Percentiles rank a stretch among this genome's conserved stretches.
Conservation (phyloP, 371 early-diverging fungal genomes). For the Zancudomyces culisetae region DNA sequence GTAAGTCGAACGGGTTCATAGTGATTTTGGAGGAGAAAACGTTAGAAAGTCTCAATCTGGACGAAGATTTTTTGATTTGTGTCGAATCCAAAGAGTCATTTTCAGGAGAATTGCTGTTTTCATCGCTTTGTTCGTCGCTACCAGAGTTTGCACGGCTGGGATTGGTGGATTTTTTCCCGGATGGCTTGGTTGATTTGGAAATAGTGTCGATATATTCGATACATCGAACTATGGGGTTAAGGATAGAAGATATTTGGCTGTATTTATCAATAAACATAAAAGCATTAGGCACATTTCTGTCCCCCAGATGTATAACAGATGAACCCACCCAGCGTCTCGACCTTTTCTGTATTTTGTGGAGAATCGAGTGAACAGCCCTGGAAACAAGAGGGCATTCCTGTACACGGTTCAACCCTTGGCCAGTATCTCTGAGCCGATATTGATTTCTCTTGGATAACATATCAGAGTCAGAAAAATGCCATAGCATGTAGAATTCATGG, state of each 20-base stretch:
- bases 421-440: constrained; percentile 83
- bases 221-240: constrained; percentile 66
- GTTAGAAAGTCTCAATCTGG: background rate
- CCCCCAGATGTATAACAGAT: constrained; percentile 87
- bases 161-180: constrained; percentile 1
- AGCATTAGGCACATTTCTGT: constrained; percentile 79
- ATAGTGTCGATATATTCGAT: constrained; percentile 44
- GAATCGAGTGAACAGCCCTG: constrained; percentile 68
- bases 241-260: constrained; percentile 84
- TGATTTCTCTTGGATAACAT: constrained; percentile 43
- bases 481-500: constrained; percentile 91
- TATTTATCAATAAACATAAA: constrained; percentile 95
- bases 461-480: constrained; percentile 78
- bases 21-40: constrained; percentile 3
- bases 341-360: constrained; percentile 67
- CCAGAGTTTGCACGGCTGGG: background rate
- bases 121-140: background rate
- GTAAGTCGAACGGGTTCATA: constrained; percentile 1
- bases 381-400: constrained; percentile 66
- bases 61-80: background rate
- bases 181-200: background rate
- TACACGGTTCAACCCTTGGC: constrained; percentile 84
- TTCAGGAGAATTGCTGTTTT: background rate
- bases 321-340: constrained; percentile 87
- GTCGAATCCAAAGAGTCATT: background rate